These are phyloP conservation scores for Phaeotremella fagi DNA, from an alignment of 768 basidiomycete species.

Conservation along the genomic window DNA sequence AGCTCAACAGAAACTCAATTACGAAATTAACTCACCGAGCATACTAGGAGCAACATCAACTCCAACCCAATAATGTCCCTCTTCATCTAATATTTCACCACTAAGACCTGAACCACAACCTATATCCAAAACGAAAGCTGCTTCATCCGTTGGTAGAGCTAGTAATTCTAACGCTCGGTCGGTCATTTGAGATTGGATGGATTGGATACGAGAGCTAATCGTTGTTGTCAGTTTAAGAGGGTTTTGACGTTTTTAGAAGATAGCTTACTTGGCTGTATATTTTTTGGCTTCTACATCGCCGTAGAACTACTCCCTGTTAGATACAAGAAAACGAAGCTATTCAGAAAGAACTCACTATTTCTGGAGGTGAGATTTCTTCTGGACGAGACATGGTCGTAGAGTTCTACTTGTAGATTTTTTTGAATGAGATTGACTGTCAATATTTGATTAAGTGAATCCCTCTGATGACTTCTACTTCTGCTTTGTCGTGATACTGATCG, in stretches of 20 bases:
- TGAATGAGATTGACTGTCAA: not conserved
- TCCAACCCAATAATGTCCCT: slow-evolving; percentile 88
- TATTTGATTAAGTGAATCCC: not conserved
- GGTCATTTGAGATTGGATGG: slow-evolving; percentile 96
- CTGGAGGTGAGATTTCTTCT: slow-evolving; percentile 80
- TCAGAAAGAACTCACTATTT: slow-evolving; percentile 62
- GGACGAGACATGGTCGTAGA: slow-evolving; percentile 67
- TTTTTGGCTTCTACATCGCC: slow-evolving; percentile 91
- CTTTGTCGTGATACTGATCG: too few relatives aligned
- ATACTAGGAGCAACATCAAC: slow-evolving; percentile 94
- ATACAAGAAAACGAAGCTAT: slow-evolving; percentile 5
- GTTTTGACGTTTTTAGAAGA: not conserved
- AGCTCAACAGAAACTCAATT: not conserved
- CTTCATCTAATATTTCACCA: slow-evolving; percentile 92
- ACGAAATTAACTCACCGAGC: slow-evolving; percentile 64
- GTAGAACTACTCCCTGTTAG: too few relatives aligned
- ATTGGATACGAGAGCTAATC: slow-evolving; percentile 82
- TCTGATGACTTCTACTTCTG: too few relatives aligned
- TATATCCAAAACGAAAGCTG: slow-evolving; percentile 85
- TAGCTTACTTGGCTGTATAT: slow-evolving; percentile 83
- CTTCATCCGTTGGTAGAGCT: slow-evolving; percentile 69
- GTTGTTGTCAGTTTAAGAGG: not conserved
- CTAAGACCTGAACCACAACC: slow-evolving; percentile 96
- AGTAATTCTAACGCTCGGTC: slow-evolving; percentile 89
- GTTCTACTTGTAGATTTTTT: not conserved